A percentile compares a stretch with the other conserved stretches of the same genome.
These are phyloP conservation scores for Termitomyces sp. DNA, from an alignment of 1,284 basidiomycete genomes.

Conservation along the genomic window DNA sequence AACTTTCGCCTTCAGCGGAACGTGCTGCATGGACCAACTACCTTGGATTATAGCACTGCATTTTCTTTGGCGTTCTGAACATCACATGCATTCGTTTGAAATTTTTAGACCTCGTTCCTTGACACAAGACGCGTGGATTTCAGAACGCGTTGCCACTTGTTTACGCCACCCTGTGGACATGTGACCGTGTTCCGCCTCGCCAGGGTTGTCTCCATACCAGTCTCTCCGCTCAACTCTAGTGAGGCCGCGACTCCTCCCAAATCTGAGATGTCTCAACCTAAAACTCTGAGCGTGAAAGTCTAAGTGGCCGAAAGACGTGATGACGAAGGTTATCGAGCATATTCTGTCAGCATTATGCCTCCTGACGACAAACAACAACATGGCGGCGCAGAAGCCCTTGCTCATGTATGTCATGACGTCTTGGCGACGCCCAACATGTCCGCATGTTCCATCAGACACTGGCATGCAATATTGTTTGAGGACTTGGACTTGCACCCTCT, in stretches of 20 bases:
- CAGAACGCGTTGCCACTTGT: not conserved
- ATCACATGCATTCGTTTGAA: not conserved
- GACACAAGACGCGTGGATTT: not conserved
- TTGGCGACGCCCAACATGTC: not conserved
- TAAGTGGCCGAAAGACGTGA: conserved; percentile 2
- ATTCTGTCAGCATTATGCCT: conserved; percentile 11
- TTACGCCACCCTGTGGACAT: conserved; percentile 7
- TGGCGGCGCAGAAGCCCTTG: conserved; percentile 6
- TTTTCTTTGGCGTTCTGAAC: no score
- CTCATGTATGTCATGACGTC: not conserved
- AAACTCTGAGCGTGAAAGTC: conserved; percentile 5
- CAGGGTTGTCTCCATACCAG: not conserved
- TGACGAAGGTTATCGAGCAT: conserved; percentile 13
- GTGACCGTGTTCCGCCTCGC: conserved; percentile 8
- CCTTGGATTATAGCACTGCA: not conserved
- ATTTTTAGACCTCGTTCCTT: not conserved
- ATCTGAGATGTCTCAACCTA: conserved; percentile 2
- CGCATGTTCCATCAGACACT: not conserved
- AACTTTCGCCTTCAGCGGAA: not conserved
- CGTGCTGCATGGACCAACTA: not conserved
- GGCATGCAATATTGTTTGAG: not conserved
- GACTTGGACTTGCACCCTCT: not conserved
- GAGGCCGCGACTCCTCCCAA: not conserved
- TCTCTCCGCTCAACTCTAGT: not conserved
- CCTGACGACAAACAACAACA: conserved; percentile 7